Evolutionary conservation across 805 yeast species (phyloP).

Genomic region (Saccharomycopsis vini): DNA sequence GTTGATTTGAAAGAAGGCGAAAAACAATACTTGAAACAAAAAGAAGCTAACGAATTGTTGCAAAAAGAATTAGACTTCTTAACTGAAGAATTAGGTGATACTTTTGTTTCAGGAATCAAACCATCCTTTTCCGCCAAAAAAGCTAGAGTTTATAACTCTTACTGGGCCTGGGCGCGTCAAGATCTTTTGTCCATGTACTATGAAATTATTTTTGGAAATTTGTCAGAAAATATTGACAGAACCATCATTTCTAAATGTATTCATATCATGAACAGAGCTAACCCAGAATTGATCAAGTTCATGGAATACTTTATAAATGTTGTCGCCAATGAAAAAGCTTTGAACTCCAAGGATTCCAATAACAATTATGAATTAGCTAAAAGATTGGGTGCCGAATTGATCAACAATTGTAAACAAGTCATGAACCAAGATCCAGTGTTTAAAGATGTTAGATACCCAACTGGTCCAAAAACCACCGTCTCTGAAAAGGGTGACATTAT

Average conservation of each 20-base stretch:
- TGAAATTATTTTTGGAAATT: constrained; percentile 91
- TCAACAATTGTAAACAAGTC: constrained; percentile 91
- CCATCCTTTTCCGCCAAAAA: constrained; percentile 87
- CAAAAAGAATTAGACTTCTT: constrained; percentile 86
- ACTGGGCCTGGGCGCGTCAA: constrained; percentile 99
- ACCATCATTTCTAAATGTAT: constrained; percentile 95
- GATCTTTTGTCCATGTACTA: constrained; percentile 88
- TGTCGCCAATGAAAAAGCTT: constrained; percentile 75
- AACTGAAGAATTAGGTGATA: constrained; percentile 73
- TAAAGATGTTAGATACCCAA: constrained; percentile 90
- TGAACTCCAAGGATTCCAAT: constrained; percentile 36
- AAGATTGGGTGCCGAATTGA: constrained; percentile 82
- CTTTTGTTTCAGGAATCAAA: constrained; percentile 82
- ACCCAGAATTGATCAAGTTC: constrained; percentile 85
- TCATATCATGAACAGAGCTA: constrained; percentile 94
- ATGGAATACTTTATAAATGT: constrained; percentile 74
- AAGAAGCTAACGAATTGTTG: constrained; percentile 72
- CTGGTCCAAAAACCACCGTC: constrained; percentile 87
- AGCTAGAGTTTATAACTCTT: constrained; percentile 93
- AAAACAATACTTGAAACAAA: constrained; percentile 64
- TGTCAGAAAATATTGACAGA: constrained; percentile 87
- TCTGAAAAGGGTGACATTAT: constrained; percentile 81
- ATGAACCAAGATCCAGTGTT: constrained; percentile 75
- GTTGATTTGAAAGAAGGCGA: constrained; percentile 88
- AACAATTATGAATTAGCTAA: constrained; percentile 68